Evolutionary conservation across 2,329 filamentous ascomycete genomes (phyloP).

Genomic region (Sclerotinia subarctica): DNA sequence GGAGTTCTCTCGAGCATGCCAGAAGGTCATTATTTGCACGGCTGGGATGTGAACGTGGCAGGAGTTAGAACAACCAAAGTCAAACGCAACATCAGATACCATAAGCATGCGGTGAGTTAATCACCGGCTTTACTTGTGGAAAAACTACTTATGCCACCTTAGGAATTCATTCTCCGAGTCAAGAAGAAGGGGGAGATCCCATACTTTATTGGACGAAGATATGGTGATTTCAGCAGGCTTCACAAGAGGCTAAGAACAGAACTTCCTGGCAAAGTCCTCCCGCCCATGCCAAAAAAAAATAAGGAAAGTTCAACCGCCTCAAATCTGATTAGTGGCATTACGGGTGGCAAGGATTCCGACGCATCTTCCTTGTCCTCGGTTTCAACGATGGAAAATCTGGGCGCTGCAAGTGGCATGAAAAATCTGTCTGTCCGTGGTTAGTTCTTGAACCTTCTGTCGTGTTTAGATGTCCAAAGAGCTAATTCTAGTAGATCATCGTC

Average conservation of each 20-base stretch:
- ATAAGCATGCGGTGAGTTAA: conserved; percentile 77
- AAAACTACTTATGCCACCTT: conserved; percentile 14
- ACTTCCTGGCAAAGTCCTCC: conserved; percentile 84
- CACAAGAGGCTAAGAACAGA: conserved; percentile 78
- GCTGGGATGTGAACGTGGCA: conserved; percentile 95
- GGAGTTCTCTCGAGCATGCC: conserved; percentile 84
- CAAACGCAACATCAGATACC: conserved; percentile 83
- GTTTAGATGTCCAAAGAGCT: conserved; percentile 11
- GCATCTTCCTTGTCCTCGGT: conserved; percentile 67
- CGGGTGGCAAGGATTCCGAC: conserved; percentile 61
- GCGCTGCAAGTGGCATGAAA: conserved; percentile 28
- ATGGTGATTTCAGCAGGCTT: conserved; percentile 80
- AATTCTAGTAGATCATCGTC: conserved; percentile 25
- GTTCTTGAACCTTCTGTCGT: conserved; percentile 15
- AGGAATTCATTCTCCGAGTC: conserved; percentile 89
- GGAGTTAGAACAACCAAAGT: conserved; percentile 77
- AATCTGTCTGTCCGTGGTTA: conserved; percentile 46
- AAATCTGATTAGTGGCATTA: conserved; percentile 51
- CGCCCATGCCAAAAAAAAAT: conserved; percentile 87
- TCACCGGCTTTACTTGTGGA: neutral
- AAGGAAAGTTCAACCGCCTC: conserved; percentile 70
- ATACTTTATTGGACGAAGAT: conserved; percentile 77
- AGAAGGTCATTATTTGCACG: conserved; percentile 88
- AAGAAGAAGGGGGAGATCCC: conserved; percentile 74
- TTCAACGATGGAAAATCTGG: conserved; percentile 33